phyloP scores from a whole-genome alignment of 2,329 filamentous ascomycete genomes.

The Aureobasidium sp. region DNA sequence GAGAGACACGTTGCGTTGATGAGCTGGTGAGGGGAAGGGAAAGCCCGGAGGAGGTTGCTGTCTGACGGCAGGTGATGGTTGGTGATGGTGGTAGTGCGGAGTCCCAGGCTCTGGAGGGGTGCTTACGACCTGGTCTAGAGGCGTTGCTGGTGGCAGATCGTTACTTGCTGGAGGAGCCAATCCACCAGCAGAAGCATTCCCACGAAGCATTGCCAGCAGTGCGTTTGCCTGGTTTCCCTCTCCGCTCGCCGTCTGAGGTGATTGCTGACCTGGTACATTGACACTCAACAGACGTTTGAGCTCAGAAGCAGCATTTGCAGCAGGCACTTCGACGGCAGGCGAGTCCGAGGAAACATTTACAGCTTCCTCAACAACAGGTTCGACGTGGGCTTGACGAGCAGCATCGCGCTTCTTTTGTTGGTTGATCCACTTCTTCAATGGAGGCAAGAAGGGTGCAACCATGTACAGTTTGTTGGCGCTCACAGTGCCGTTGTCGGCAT shows the following conservation, averaged over 20 bases:
- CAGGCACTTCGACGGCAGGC: not conserved
- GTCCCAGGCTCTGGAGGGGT: constrained; percentile 49
- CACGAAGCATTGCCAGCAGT: constrained; percentile 51
- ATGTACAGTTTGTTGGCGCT: constrained; percentile 93
- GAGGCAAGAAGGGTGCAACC: constrained; percentile 86
- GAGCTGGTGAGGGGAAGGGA: constrained; percentile 31
- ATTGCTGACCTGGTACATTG: constrained; percentile 17
- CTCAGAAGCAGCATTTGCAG: constrained; percentile 29
- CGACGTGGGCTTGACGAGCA: constrained; percentile 12
- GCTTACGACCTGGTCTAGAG: constrained; percentile 47
- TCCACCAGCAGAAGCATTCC: constrained; percentile 27
- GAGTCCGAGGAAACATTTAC: constrained; percentile 18
- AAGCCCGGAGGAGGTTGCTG: constrained; percentile 47
- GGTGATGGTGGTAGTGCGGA: constrained; percentile 46
- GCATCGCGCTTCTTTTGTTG: constrained; percentile 68
- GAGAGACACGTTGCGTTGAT: constrained; percentile 31
- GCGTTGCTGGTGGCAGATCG: constrained; percentile 29
- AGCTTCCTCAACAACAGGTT: constrained; percentile 11
- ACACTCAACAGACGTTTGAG: constrained; percentile 45
- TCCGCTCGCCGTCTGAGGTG: constrained; percentile 29
- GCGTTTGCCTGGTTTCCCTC: constrained; percentile 41
- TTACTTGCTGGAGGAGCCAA: constrained; percentile 20
- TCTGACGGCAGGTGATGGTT: constrained; percentile 38
- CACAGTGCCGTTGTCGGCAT: constrained; percentile 41
- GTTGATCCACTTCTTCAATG: constrained; percentile 84